phyloP scores from a whole-genome alignment of 768 basidiomycete genomes.

The Coprinopsis cinerea region DNA sequence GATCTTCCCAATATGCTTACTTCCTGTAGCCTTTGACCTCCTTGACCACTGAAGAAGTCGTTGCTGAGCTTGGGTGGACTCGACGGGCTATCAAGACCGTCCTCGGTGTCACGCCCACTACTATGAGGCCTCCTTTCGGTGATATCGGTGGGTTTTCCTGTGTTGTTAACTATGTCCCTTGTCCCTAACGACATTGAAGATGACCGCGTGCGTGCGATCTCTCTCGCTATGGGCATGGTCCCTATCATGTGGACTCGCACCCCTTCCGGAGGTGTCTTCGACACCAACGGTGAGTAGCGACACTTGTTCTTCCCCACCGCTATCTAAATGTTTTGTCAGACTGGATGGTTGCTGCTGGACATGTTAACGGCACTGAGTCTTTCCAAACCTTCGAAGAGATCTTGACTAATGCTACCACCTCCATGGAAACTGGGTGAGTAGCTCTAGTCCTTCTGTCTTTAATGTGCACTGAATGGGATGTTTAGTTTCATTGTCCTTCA shows the following conservation, averaged over 20 bases:
- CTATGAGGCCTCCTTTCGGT: constrained; percentile 78
- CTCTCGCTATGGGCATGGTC: constrained; percentile 84
- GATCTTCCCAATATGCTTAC: not conserved
- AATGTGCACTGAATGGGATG: constrained; percentile 1
- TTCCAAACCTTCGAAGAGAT: constrained; percentile 68
- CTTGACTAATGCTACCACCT: constrained; percentile 55
- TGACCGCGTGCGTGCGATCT: constrained; percentile 88
- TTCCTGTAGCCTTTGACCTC: constrained; percentile 51
- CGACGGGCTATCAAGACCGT: constrained; percentile 76
- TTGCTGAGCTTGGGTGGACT: constrained; percentile 93
- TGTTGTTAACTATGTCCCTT: constrained; percentile 2
- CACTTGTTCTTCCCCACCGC: not conserved
- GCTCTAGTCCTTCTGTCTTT: not conserved
- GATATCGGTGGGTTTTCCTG: constrained; percentile 51
- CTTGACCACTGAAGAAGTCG: constrained; percentile 75
- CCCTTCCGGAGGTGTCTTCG: constrained; percentile 49
- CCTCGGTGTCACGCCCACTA: constrained; percentile 70
- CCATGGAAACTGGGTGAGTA: constrained; percentile 50
- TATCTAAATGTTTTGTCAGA: constrained; percentile 36
- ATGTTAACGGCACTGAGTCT: constrained; percentile 59
- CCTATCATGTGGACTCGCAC: constrained; percentile 87
- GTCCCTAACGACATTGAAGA: constrained; percentile 44
- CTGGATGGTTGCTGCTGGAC: constrained; percentile 82
- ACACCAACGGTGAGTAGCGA: constrained; percentile 58
- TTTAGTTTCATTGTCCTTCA: constrained; percentile 80